phyloP scores from a whole-genome alignment of 306 rosid species.

The Alnus rubra region DNA sequence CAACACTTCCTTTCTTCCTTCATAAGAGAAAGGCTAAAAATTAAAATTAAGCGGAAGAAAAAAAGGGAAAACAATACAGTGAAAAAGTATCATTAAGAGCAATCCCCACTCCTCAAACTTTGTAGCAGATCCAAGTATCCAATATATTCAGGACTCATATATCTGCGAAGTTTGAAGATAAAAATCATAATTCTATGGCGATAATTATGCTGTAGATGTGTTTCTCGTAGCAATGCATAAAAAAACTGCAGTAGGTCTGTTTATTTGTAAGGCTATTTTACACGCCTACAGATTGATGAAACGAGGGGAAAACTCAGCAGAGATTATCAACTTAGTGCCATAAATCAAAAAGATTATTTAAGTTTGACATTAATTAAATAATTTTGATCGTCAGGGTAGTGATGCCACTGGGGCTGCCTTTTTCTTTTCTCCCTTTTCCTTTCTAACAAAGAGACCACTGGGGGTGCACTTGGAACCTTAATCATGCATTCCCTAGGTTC shows the following conservation, averaged over 20 bases:
- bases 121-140: conserved; percentile 77
- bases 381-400: neutral
- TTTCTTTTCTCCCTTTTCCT: neutral
- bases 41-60: neutral
- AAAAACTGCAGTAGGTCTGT: conserved; percentile 3
- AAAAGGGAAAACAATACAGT: neutral
- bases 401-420: neutral
- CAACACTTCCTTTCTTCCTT: neutral
- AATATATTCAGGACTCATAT: conserved; percentile 54
- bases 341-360: no score
- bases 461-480: neutral
- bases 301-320: neutral
- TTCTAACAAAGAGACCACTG: neutral
- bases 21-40: neutral
- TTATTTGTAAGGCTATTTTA: neutral
- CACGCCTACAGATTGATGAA: neutral
- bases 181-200: neutral
- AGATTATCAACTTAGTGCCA: neutral
- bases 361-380: neutral
- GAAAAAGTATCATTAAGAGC: conserved; percentile 35
- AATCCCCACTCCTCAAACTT: conserved; percentile 68
- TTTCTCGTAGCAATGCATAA: neutral
- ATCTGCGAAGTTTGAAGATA: conserved; percentile 47
- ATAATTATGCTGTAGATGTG: neutral
- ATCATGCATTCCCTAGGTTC: neutral